Evolutionary conservation across 306 rosid genomes (phyloP), one percentile per base, ranked within the genome.

Genomic region (Castanea sativa): DNA sequence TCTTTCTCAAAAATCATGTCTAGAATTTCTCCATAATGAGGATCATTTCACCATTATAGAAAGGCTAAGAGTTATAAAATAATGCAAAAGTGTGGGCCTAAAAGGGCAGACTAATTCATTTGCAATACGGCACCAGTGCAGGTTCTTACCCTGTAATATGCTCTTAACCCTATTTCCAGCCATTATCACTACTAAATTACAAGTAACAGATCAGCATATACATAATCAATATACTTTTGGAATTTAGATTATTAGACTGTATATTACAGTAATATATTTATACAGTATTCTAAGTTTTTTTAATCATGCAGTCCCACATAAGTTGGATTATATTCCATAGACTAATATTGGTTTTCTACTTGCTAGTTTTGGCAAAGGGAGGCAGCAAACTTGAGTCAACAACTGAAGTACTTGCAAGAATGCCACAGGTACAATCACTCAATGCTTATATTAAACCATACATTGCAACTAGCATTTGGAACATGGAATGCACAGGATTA

Each of bases 341-440:
- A 35, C 77, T 74, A 56, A 74, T 41, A 71, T 29, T 69, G n/a
- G 57, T 16, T 71, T 78, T 71, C 55, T 32, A 76, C 23, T 79
- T 71, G 58, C 33, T 57, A 84, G 87, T 76, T 76, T 79, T 84
- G 87, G 87, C 77, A 80, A 69, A 76, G 53, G 51, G 84, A 84
- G 84, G 87, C 78, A 64, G 79, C 75, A 55, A 51, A 57, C 65
- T 75, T 83, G 75, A 79, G 78, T 75, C 81, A 83, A 51, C 77
- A 79, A 29, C 35, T 83, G 81, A 80, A 80, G 65, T 72, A 71
- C 80, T 60, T 80, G 84, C 87, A 79, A 72, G 81, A 79, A 45
- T 64, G 56, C 75, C 79, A 83, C 78, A 83, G 86, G 86, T 83
- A 83, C n/a, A 33, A 52, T 35, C 59, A 65, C 12, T 69, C 61